Conservation (phyloP, 2,329 filamentous ascomycete species). For the Calcarisporium arbuscula region DNA sequence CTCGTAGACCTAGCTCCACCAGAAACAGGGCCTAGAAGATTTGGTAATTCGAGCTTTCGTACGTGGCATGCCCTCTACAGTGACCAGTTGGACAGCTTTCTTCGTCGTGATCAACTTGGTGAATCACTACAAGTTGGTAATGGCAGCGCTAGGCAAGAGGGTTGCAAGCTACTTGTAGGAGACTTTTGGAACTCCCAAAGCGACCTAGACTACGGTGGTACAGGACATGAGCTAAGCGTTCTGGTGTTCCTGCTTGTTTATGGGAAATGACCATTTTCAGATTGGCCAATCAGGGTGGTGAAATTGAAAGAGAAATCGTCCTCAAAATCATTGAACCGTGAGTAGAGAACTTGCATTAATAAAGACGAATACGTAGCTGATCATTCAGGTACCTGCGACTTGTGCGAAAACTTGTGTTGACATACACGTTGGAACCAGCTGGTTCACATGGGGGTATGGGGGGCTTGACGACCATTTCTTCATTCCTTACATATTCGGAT, state of each 20-base stretch:
- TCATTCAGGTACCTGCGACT: slow-evolving; percentile 65
- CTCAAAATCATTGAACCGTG: slow-evolving; percentile 77
- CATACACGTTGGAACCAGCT: slow-evolving; percentile 89
- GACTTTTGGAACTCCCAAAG: slow-evolving; percentile 83
- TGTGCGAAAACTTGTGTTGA: slow-evolving; percentile 75
- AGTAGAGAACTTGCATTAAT: slow-evolving; percentile 27
- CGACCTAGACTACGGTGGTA: slow-evolving; percentile 92
- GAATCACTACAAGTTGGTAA: slow-evolving; percentile 23
- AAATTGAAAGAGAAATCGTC: slow-evolving; percentile 73
- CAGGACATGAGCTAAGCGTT: slow-evolving; percentile 93
- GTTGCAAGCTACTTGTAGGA: slow-evolving; percentile 74
- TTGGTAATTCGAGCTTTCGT: slow-evolving; percentile 87
- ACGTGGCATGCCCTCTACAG: slow-evolving; percentile 72
- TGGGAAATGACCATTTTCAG: slow-evolving; percentile 86
- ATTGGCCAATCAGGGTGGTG: slow-evolving; percentile 42
- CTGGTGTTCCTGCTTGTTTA: slow-evolving; percentile 82
- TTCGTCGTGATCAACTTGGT: slow-evolving; percentile 22
- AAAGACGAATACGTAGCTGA: too few species aligned
- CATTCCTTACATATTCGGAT: slow-evolving; percentile 89
- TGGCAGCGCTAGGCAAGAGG: slow-evolving; percentile 55
- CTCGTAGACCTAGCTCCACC: slow-evolving; percentile 77
- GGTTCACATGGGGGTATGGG: slow-evolving; percentile 97
- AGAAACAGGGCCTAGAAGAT: slow-evolving; percentile 77
- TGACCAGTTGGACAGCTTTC: slow-evolving; percentile 39
- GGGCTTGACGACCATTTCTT: slow-evolving; percentile 97